A percentile compares a stretch with the other conserved stretches of the same genome.
These are phyloP conservation scores for Citeromyces hawaiiensis DNA, from an alignment of 1,139 yeast species.

Conservation along the genomic window DNA sequence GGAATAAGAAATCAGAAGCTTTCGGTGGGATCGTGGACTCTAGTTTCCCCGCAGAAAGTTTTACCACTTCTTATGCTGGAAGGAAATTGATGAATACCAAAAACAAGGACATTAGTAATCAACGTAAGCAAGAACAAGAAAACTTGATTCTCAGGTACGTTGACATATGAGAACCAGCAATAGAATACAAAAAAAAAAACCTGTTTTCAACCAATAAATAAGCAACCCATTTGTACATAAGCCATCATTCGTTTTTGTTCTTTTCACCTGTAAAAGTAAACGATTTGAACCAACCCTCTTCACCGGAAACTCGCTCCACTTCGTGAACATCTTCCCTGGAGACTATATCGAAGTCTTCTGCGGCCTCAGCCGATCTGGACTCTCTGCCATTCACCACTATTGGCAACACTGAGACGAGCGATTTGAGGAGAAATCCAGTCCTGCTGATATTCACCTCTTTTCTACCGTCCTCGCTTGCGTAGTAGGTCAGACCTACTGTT, in stretches of 20 bases:
- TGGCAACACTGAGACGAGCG: neutral
- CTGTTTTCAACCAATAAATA: neutral
- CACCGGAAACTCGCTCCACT: neutral
- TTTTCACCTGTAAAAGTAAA: neutral
- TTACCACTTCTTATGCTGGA: slow-evolving; percentile 41
- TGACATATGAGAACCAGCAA: slow-evolving; percentile 6
- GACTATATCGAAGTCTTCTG: neutral
- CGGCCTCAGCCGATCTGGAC: neutral
- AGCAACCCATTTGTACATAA: neutral
- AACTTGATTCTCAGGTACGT: slow-evolving; percentile 15
- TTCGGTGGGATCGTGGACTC: slow-evolving; percentile 72
- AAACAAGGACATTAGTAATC: slow-evolving; percentile 14
- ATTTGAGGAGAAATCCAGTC: neutral
- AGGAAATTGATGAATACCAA: slow-evolving; percentile 27
- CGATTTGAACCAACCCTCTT: slow-evolving; percentile 1
- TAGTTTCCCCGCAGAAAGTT: slow-evolving; percentile 58
- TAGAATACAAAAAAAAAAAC: neutral
- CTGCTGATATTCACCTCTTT: neutral
- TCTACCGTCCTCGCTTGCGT: neutral
- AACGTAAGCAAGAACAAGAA: slow-evolving; percentile 14
- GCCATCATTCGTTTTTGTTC: neutral
- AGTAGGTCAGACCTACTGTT: neutral
- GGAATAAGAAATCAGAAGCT: slow-evolving; percentile 50
- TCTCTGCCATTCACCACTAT: neutral
- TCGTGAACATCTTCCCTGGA: neutral